Evolutionary conservation across 352 stramenopile species (phyloP), one percentile per base, ranked within the genome.

Genomic region (Globisporangium splendens): DNA sequence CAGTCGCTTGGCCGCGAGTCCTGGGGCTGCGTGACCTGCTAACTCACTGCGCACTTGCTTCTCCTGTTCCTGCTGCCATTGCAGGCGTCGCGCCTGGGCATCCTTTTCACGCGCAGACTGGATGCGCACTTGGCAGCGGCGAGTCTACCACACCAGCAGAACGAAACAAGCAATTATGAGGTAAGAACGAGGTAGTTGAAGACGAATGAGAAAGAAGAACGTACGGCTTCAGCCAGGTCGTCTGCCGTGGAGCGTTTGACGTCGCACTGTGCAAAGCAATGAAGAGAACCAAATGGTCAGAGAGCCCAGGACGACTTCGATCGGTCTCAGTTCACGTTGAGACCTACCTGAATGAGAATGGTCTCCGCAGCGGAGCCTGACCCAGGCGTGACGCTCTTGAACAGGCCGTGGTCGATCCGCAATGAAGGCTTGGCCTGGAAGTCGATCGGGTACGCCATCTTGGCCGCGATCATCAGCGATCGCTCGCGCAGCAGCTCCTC

Each of bases 71-170:
- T 66, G 18, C 11, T 68, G 65, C 51, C 65, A 47, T 14, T 70
- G 56, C 43, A 63, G 59, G 11, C 65, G 68, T 4, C 55, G 63
- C 15, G 31, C 46, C 22, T 64, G 57, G 5, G 65, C 21, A 20
- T 83, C 68, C 15, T 81, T 78, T 43, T 82, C 67, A n/a, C 62
- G 68, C 38, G 69, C 67, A 1, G 60, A 65, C n/a, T 66, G 52
- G 28, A 88, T 65, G 17, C 78, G 77, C 10, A 83, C 62, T 62
- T 88, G 68, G 48, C 78, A 89, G 0, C 73, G 66, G 8, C 71
- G 65, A 58, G 69, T 72, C 80, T 91, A 46, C 33, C 10, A 11
- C n/a, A 22, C 24, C 2, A 2, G 7, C 10, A 6, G 55, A 22
- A 8, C 47, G 10, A 56, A 41, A 7, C 7, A 7, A 31, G 24